phyloP scores from a whole-genome alignment of 768 basidiomycete genomes.

The Tricholoma matsutake region DNA sequence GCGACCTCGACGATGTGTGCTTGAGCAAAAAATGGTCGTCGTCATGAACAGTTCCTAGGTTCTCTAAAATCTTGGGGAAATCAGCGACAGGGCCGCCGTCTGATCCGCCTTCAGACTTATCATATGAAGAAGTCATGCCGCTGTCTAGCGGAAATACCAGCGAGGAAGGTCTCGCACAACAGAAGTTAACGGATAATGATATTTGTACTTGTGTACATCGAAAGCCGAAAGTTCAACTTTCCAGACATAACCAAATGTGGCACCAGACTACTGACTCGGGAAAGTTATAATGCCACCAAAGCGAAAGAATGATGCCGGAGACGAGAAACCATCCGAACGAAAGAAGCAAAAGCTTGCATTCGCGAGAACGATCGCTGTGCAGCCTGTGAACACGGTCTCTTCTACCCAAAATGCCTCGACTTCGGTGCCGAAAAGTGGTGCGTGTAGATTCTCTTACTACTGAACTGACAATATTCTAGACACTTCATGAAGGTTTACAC shows the following conservation, averaged over 20 bases:
- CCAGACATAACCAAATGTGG: too few species aligned
- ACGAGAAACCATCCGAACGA: slow-evolving; percentile 43
- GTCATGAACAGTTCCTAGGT: too few species aligned
- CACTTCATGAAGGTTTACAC: slow-evolving; percentile 43
- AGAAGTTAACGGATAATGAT: not conserved
- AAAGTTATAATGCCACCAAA: slow-evolving; percentile 30
- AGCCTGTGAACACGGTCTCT: slow-evolving; percentile 29
- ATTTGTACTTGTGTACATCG: not conserved
- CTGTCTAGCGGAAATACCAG: too few species aligned
- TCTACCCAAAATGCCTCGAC: slow-evolving; percentile 27
- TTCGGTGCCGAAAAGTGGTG: slow-evolving; percentile 36
- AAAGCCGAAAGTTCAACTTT: too few species aligned
- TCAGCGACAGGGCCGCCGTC: too few species aligned
- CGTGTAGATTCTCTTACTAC: not conserved
- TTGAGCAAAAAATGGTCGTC: too few species aligned
- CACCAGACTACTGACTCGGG: not conserved
- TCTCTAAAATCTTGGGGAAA: too few species aligned
- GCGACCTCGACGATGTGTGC: too few species aligned
- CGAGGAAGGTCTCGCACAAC: too few species aligned
- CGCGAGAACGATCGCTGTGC: slow-evolving; percentile 69
- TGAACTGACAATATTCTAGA: not conserved
- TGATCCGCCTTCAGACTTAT: too few species aligned
- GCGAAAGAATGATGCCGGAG: slow-evolving; percentile 31
- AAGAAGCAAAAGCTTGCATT: slow-evolving; percentile 66
- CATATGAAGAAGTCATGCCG: too few species aligned